These are phyloP conservation scores for Epichloe gansuensis DNA, from an alignment of 2,329 filamentous ascomycete genomes.

Conservation along the genomic window DNA sequence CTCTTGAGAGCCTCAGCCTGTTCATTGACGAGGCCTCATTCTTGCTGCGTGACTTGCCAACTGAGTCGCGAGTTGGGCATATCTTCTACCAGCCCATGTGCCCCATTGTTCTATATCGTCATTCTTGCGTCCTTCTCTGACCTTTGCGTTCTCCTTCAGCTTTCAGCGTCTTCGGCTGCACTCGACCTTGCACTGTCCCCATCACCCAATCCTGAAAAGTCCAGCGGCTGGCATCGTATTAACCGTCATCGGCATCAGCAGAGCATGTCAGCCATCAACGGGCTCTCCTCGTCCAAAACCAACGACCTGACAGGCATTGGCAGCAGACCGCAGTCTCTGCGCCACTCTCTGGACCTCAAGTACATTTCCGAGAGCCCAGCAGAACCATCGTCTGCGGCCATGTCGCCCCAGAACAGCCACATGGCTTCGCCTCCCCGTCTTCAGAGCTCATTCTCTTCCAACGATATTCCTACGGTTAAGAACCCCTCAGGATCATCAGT, in stretches of 20 bases:
- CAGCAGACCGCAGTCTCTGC: constrained; percentile 35
- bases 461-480: constrained; percentile 80
- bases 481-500: constrained; percentile 39
- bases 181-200: constrained; percentile 66
- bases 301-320: constrained; percentile 35
- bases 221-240: constrained; percentile 45
- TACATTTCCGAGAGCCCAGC: constrained; percentile 34
- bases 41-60: background rate
- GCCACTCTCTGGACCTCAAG: constrained; percentile 46
- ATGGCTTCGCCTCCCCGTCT: constrained; percentile 60
- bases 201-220: constrained; percentile 47
- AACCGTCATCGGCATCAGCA: constrained; percentile 58
- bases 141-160: constrained; percentile 34
- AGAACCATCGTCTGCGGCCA: constrained; percentile 25
- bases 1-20: background rate
- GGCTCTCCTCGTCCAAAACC: constrained; percentile 26
- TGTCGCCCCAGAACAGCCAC: constrained; percentile 37
- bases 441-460: constrained; percentile 81
- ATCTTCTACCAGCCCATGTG: background rate
- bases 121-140: constrained; percentile 19
- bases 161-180: constrained; percentile 70
- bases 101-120: constrained; percentile 6
- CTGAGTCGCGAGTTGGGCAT: background rate
- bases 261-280: constrained; percentile 39
- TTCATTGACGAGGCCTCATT: background rate